Evolutionary conservation across 2,329 filamentous ascomycete species (phyloP).

Genomic region (Knufia fluminis): DNA sequence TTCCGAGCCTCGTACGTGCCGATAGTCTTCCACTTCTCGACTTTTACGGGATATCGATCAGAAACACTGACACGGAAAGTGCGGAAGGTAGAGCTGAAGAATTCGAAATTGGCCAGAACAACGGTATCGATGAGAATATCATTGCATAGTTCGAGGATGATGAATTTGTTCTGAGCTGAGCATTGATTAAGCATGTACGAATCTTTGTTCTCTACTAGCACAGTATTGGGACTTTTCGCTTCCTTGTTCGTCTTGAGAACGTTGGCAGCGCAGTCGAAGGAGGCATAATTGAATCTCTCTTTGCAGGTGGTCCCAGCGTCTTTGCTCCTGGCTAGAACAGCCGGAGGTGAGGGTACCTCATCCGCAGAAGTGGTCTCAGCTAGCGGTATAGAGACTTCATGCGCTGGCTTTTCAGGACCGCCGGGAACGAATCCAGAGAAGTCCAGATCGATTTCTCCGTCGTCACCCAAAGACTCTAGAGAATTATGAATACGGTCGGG

Average conservation of each 20-base stretch:
- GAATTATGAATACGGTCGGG: constrained; percentile 55
- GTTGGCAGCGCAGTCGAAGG: constrained; percentile 91
- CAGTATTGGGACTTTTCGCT: constrained; percentile 77
- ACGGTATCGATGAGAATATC: constrained; percentile 82
- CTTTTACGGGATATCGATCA: constrained; percentile 86
- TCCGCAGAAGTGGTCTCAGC: constrained; percentile 17
- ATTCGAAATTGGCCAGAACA: constrained; percentile 97
- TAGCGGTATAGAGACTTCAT: constrained; percentile 11
- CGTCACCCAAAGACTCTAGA: constrained; percentile 72
- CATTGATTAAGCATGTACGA: constrained; percentile 97
- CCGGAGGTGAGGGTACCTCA: constrained; percentile 40
- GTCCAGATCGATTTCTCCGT: constrained; percentile 72
- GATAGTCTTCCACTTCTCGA: constrained; percentile 81
- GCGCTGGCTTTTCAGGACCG: constrained; percentile 26
- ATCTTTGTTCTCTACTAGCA: constrained; percentile 94
- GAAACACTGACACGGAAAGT: constrained; percentile 86
- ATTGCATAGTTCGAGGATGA: constrained; percentile 89
- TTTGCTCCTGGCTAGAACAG: constrained; percentile 62
- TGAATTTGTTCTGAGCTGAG: constrained; percentile 75
- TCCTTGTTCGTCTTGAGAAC: constrained; percentile 81
- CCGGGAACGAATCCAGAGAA: constrained; percentile 53
- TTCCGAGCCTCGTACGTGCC: constrained; percentile 88
- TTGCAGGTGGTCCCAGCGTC: constrained; percentile 97
- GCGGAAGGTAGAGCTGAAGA: constrained; percentile 95
- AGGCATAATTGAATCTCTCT: constrained; percentile 93